Base-by-base conservation (phyloP, 2,329 filamentous ascomycete genomes). In the Aspergillus aculeatus region DNA sequence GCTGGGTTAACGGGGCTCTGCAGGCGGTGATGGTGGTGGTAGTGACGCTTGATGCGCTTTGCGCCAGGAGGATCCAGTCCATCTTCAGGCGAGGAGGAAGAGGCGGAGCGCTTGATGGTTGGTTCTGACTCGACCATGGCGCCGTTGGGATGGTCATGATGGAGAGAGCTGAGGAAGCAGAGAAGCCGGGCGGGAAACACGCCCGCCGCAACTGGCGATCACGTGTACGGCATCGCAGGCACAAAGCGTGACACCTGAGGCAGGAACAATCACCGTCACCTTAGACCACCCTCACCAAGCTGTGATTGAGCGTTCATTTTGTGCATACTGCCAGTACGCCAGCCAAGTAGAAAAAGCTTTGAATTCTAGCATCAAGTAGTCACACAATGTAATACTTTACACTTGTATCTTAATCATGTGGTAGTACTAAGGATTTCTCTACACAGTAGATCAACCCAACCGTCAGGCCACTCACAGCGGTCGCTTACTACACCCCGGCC, bases 21-120 rank as follows among this genome's bases (percentile, higher is more conserved):
- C 47, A 81, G 66, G 29, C 72, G 70, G 68, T 81, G 79, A 38
- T 78, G 73, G 54, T 76, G 78, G 59, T 77, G 75, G 59, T 80
- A 80, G 9, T 70, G 66, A 24, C 73, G 69, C 61, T 75, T 77
- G 21, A 70, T 63, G 49, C 73, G 72, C 63, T 79, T 79, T 4
- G 52, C 49, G 5, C 69, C 63, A 2, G 61, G 47, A 2, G 62
- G 62, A 44, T 69, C 64, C 12, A 58, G 57, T 32, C 55, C 57
- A 29, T 62, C 60, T 26, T 54, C 52, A 16, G 66, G 44, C 10
- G 68, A 67, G 3, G 73, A 69, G 1, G 71, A 29, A 29, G 26
- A 72, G 5, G 14, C 32, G 32, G 69, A 67, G 32, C 75, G 72
- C 63, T 78, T 78, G 58, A 73, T 41, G 19, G 68, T 64, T 35